Base-by-base conservation (phyloP, 257 asterid species). In the Thymus mandschuricus region DNA sequence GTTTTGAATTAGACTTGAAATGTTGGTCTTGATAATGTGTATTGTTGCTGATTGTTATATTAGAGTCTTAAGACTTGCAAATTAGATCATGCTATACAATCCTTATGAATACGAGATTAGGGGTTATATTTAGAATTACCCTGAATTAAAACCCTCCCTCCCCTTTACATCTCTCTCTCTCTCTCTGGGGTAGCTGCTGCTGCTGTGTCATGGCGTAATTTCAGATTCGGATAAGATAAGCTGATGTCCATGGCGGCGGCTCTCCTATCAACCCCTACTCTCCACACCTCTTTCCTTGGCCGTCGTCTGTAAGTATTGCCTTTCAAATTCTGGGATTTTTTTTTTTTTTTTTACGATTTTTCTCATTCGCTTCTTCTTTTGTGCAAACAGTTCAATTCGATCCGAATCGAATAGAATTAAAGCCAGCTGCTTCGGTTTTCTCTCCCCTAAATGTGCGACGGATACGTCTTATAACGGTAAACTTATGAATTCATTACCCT, bases 381-480 rank as follows among this genome's bases (percentile, higher is more conserved):
- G 11, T 52, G 44, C 31, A 9, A 65, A 73, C 82, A 86, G 92
- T 46, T 81, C 79, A 66, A 78, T 74, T 77, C 77, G 71, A 70
- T 76, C 84, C 50, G 76, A 76, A 69, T 73, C 74, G 60, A 71
- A 56, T 62, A 83, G 66, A 74, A 43, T 49, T 45, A 10, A 43
- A 31, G 81, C 77, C 40, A 11, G 58, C 48, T 45, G 76, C 44
- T 60, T 69, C 61, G 31, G 62, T 65, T 64, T 73, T 46, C 67
- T 81, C 77, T 60, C 82, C 65, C 79, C 90, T 38, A 85, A 71
- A 71, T 88, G 98, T 77, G 76, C 91, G 1, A 69, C 81, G 73
- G 92, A 92, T 80, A 69, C 87, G 10, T 77, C 96, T 6, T 84
- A 80, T 75, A 97, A 83, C 81, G 98, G 98, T 82, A 43, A 54